Evolutionary conservation across 805 yeast species (phyloP).

Genomic region (Cyberlindnera lachancei): DNA sequence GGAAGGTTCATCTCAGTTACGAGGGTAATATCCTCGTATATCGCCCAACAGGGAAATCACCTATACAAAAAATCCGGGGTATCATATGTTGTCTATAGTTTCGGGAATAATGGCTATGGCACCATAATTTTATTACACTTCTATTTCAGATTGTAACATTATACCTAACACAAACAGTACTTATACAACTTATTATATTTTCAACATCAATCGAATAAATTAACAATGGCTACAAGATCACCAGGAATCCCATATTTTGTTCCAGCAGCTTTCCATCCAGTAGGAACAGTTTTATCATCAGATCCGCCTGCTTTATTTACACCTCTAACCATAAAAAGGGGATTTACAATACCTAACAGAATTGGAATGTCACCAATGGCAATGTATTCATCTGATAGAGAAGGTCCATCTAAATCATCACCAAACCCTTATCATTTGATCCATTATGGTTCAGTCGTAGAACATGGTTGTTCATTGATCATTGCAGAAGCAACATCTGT

Average conservation of each 20-base stretch:
- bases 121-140: no score
- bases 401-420: constrained; percentile 24
- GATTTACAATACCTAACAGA: constrained; percentile 34
- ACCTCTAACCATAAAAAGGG: constrained; percentile 15
- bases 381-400: constrained; percentile 34
- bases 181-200: no score
- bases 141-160: no score
- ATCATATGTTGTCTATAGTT: no score
- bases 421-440: constrained; percentile 41
- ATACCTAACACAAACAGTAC: no score
- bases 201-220: no score
- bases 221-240: neutral
- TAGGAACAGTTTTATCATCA: neutral
- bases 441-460: constrained; percentile 41
- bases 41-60: no score
- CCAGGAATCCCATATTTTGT: constrained; percentile 3
- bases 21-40: no score
- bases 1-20: no score
- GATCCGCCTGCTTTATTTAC: constrained; percentile 7
- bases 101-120: no score
- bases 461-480: constrained; percentile 42
- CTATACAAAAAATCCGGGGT: no score
- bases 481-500: constrained; percentile 41
- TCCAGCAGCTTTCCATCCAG: constrained; percentile 1
- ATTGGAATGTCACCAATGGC: constrained; percentile 54